Conservation (phyloP, 2,329 filamentous ascomycete genomes). For the Arthrobotrys musiformis region DNA sequence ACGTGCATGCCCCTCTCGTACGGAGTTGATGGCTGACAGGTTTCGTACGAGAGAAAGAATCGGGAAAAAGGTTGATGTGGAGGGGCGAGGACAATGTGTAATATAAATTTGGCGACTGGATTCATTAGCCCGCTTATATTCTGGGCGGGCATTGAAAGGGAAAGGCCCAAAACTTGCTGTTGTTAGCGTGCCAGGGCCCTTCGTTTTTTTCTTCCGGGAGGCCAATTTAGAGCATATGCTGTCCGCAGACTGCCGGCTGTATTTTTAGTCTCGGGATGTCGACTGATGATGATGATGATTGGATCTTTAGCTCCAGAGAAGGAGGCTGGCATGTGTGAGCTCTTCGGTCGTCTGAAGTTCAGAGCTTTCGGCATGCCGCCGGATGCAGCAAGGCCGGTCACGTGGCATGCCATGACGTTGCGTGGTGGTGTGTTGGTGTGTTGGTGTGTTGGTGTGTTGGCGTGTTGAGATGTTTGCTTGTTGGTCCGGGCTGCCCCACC, state of each 20-base stretch:
- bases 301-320: background rate
- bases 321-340: background rate
- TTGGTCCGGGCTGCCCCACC: too few relatives aligned
- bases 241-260: conserved; percentile 10
- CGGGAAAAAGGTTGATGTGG: conserved; percentile 41
- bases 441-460: conserved; percentile 1
- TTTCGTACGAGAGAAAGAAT: conserved; percentile 53
- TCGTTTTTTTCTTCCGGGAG: background rate
- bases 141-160: conserved; percentile 28
- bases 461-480: conserved; percentile 7
- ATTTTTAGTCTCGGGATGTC: background rate
- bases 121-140: conserved; percentile 43
- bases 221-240: conserved; percentile 2
- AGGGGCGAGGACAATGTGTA: conserved; percentile 40
- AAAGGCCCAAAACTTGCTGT: background rate
- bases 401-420: background rate
- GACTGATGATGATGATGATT: background rate
- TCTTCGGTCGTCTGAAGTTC: background rate
- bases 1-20: conserved; percentile 54
- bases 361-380: conserved; percentile 5
- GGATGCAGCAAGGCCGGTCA: background rate
- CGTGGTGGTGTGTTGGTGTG: background rate
- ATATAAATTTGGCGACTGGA: conserved; percentile 47
- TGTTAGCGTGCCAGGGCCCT: conserved; percentile 12
- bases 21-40: conserved; percentile 41